A percentile compares a stretch with the other conserved stretches of the same genome.
Conservation (phyloP, 495 filamentous ascomycete genomes). For the Amorphotheca resinae region DNA sequence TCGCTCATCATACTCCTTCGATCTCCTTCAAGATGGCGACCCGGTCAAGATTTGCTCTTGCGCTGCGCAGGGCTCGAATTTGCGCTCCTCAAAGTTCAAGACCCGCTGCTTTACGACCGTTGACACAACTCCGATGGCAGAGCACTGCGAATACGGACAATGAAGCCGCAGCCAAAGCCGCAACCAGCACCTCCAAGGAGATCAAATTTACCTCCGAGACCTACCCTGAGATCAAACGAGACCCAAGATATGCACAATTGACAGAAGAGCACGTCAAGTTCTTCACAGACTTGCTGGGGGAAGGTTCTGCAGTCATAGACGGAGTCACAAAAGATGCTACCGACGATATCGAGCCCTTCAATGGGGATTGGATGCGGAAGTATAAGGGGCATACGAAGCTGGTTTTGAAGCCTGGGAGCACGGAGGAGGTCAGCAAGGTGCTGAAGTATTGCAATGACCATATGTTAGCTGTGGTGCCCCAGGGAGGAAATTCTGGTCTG, state of each 20-base stretch:
- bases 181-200: constrained; percentile 30
- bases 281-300: constrained; percentile 67
- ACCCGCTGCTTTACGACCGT: constrained; percentile 4
- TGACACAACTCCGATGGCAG: constrained; percentile 20
- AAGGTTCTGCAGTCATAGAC: constrained; percentile 69
- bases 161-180: constrained; percentile 22
- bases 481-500: constrained; percentile 91
- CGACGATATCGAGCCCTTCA: constrained; percentile 84
- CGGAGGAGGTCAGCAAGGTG: constrained; percentile 77
- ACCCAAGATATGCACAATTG: constrained; percentile 58
- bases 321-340: constrained; percentile 56
- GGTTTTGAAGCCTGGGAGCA: constrained; percentile 71
- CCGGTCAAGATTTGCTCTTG: constrained; percentile 13
- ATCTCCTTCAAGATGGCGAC: constrained; percentile 13
- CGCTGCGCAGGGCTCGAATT: constrained; percentile 12
- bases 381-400: constrained; percentile 83
- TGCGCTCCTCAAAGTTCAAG: neutral
- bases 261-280: constrained; percentile 63
- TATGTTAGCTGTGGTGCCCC: constrained; percentile 86
- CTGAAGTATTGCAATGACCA: constrained; percentile 89
- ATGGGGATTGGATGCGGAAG: constrained; percentile 98
- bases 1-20: neutral
- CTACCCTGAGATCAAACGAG: constrained; percentile 72
- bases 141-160: constrained; percentile 30
- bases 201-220: constrained; percentile 70